Conservation (phyloP, 306 rosid genomes). For the Cucurbita maxima region DNA sequence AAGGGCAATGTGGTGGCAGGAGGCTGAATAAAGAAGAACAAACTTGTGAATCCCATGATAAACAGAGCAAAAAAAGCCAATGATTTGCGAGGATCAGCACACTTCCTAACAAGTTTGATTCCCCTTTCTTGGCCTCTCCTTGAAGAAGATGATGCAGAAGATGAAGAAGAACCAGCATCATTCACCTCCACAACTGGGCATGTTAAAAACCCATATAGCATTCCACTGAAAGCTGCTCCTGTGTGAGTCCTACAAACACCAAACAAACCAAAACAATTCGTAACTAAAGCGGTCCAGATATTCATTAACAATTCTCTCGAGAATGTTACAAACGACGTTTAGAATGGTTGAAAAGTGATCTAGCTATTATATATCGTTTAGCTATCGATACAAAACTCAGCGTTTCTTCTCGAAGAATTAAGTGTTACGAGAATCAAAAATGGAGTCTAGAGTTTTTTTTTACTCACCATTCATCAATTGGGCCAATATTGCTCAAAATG, state of each 20-base stretch:
- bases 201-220: slow-evolving; percentile 52
- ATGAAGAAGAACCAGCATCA: slow-evolving; percentile 31
- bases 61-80: slow-evolving; percentile 39
- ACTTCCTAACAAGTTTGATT: slow-evolving; percentile 38
- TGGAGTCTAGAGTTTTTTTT: not conserved
- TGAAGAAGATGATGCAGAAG: not conserved
- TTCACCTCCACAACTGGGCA: slow-evolving; percentile 41
- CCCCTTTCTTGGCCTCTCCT: slow-evolving; percentile 47
- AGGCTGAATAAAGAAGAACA: slow-evolving; percentile 54
- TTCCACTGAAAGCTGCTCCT: slow-evolving; percentile 63
- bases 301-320: too few species aligned
- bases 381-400: too few species aligned
- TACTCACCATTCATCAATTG: slow-evolving; percentile 68
- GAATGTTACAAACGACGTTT: too few species aligned
- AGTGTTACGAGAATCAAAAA: too few species aligned
- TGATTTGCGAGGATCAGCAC: slow-evolving; percentile 57
- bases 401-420: too few species aligned
- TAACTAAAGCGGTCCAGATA: too few species aligned
- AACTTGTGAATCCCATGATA: slow-evolving; percentile 31
- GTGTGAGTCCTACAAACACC: slow-evolving; percentile 53
- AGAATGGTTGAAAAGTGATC: too few species aligned
- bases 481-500: slow-evolving; percentile 50
- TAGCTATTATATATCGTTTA: too few species aligned
- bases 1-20: slow-evolving; percentile 31
- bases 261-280: not conserved